Percentiles rank a stretch among this genome's conserved stretches.
phyloP scores from a whole-genome alignment of 345 rosid species.

The Crucihimalaya himalaica region DNA sequence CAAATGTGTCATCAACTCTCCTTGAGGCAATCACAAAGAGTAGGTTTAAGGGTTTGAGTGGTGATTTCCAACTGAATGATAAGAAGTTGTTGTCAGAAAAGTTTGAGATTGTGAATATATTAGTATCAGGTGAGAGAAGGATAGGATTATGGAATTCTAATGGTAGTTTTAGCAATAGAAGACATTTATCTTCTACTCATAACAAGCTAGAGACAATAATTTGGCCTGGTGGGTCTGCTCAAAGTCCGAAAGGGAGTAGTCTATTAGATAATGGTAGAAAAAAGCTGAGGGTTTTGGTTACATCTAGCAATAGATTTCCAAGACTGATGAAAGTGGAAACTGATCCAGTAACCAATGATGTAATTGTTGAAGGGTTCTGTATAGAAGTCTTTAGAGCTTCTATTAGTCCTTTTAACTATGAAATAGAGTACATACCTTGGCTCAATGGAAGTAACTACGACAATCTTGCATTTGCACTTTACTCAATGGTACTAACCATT shows the following conservation, averaged over 20 bases:
- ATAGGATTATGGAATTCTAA: slow-evolving; percentile 43
- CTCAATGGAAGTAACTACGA: slow-evolving; percentile 23
- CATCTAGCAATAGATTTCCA: slow-evolving; percentile 35
- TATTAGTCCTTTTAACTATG: slow-evolving; percentile 30
- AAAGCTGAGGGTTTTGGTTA: slow-evolving; percentile 44
- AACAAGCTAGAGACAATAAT: slow-evolving; percentile 30
- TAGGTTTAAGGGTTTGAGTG: slow-evolving; percentile 41
- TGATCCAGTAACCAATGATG: slow-evolving; percentile 20
- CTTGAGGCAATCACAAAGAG: slow-evolving; percentile 27
- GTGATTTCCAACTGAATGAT: slow-evolving; percentile 31
- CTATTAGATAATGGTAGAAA: background rate
- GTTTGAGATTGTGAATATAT: slow-evolving; percentile 46
- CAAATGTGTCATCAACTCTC: slow-evolving; percentile 27
- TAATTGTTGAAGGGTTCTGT: slow-evolving; percentile 22
- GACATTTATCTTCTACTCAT: slow-evolving; percentile 17
- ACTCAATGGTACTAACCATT: slow-evolving; percentile 28
- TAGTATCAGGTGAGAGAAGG: slow-evolving; percentile 34
- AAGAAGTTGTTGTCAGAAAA: slow-evolving; percentile 24
- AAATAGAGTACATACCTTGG: slow-evolving; percentile 32
- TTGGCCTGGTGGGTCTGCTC: slow-evolving; percentile 46
- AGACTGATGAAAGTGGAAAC: slow-evolving; percentile 19
- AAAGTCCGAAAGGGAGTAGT: slow-evolving; percentile 23
- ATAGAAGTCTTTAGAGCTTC: slow-evolving; percentile 31
- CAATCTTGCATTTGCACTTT: slow-evolving; percentile 25
- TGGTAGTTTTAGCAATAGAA: slow-evolving; percentile 30